phyloP scores from a whole-genome alignment of 345 rosid genomes.

The Durio zibethinus region DNA sequence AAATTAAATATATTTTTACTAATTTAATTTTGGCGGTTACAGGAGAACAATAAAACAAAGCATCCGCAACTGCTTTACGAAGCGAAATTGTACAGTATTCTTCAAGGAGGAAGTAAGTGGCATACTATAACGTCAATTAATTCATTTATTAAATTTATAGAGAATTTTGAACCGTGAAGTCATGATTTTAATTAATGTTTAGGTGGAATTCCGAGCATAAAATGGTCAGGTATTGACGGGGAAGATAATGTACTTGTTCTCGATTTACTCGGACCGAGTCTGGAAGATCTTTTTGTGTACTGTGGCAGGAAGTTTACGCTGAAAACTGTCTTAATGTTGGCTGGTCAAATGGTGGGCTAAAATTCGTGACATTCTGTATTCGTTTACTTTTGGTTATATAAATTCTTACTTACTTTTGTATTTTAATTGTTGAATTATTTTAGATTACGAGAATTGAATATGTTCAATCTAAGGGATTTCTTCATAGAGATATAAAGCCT shows the following conservation, averaged over 20 bases:
- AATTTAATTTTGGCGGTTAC: constrained; percentile 4
- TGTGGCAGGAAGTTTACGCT: constrained; percentile 86
- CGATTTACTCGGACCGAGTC: constrained; percentile 93
- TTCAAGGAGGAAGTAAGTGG: constrained; percentile 83
- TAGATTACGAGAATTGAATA: constrained; percentile 67
- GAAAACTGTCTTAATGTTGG: constrained; percentile 83
- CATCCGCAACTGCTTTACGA: constrained; percentile 87
- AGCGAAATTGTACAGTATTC: constrained; percentile 74
- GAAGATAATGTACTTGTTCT: constrained; percentile 74
- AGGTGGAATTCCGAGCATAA: constrained; percentile 84
- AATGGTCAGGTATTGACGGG: constrained; percentile 85
- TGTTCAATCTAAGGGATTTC: constrained; percentile 58
- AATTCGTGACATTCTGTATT: neutral
- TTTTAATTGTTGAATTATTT: neutral
- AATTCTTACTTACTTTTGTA: neutral
- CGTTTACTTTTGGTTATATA: neutral
- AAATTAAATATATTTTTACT: neutral
- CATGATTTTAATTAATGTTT: neutral
- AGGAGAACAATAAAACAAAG: constrained; percentile 85
- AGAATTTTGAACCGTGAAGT: neutral
- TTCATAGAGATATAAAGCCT: constrained; percentile 74
- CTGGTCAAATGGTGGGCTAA: constrained; percentile 82
- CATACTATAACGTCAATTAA: neutral
- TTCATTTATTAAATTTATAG: neutral
- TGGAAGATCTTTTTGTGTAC: constrained; percentile 84